These are phyloP conservation scores for Kodamaea hsintzibuensis DNA, from an alignment of 805 yeast species.

Conservation along the genomic window DNA sequence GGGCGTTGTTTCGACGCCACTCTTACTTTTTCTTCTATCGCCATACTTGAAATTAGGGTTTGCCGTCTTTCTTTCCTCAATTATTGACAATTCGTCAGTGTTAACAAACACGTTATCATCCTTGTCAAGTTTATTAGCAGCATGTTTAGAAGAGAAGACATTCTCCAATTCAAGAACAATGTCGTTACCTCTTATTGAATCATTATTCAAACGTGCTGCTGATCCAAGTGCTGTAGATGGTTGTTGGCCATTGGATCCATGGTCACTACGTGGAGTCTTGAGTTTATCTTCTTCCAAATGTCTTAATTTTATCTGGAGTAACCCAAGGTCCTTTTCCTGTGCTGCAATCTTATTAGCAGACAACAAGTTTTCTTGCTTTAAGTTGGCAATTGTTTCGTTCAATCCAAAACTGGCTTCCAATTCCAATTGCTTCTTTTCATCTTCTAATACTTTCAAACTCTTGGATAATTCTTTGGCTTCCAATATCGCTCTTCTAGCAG, in stretches of 20 bases:
- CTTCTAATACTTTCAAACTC: slow-evolving; percentile 21
- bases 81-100: slow-evolving; percentile 13
- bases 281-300: slow-evolving; percentile 21
- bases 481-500: slow-evolving; percentile 34
- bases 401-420: slow-evolving; percentile 22
- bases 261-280: slow-evolving; percentile 3
- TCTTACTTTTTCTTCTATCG: background rate
- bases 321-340: slow-evolving; percentile 26
- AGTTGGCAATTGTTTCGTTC: slow-evolving; percentile 20
- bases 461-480: slow-evolving; percentile 28
- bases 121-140: background rate
- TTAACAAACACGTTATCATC: slow-evolving; percentile 7
- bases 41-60: slow-evolving; percentile 1
- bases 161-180: slow-evolving; percentile 13
- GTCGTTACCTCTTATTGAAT: slow-evolving; percentile 6
- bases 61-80: slow-evolving; percentile 8
- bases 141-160: slow-evolving; percentile 10
- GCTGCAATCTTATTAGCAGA: slow-evolving; percentile 23
- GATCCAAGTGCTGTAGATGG: background rate
- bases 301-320: slow-evolving; percentile 24
- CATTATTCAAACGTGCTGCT: background rate
- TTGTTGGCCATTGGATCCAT: background rate
- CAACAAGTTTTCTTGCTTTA: slow-evolving; percentile 23
- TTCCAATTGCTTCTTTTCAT: slow-evolving; percentile 22
- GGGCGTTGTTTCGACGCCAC: background rate